Conservation (phyloP, 176 grass and related monocot genomes). For the Oryza rufipogon region DNA sequence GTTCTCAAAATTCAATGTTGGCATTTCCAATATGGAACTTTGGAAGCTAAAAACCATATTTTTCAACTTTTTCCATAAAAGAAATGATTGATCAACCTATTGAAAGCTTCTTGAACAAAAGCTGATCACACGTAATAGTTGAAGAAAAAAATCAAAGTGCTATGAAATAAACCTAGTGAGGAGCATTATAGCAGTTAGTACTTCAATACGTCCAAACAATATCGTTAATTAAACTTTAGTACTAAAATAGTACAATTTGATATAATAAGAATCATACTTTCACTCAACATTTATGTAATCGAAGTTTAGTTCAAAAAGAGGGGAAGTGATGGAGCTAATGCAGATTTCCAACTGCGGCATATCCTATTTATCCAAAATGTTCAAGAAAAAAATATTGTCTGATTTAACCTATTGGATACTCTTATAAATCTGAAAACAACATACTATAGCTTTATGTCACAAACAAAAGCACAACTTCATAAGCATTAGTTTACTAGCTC, state of each 20-base stretch:
- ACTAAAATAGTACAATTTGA: not conserved
- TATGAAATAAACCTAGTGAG: not conserved
- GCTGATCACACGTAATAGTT: not conserved
- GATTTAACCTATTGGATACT: not conserved
- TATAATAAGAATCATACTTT: not conserved
- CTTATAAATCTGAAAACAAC: not conserved
- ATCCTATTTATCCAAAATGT: not conserved
- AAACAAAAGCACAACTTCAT: no score
- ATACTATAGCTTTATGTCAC: no score
- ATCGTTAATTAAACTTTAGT: not conserved
- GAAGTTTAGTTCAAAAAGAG: not conserved
- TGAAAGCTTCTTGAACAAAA: not conserved
- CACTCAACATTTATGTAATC: not conserved
- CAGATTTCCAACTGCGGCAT: not conserved
- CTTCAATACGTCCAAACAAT: not conserved
- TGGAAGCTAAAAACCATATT: no score
- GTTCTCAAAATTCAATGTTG: not conserved
- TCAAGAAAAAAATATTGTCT: not conserved
- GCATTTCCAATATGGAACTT: not conserved
- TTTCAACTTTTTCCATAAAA: not conserved
- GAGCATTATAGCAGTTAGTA: not conserved
- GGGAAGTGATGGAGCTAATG: not conserved
- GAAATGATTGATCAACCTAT: not conserved
- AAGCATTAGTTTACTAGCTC: no score
- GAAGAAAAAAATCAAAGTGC: not conserved